Conservation (phyloP, 2,329 filamentous ascomycete genomes). For the Aspergillus chevalieri region DNA sequence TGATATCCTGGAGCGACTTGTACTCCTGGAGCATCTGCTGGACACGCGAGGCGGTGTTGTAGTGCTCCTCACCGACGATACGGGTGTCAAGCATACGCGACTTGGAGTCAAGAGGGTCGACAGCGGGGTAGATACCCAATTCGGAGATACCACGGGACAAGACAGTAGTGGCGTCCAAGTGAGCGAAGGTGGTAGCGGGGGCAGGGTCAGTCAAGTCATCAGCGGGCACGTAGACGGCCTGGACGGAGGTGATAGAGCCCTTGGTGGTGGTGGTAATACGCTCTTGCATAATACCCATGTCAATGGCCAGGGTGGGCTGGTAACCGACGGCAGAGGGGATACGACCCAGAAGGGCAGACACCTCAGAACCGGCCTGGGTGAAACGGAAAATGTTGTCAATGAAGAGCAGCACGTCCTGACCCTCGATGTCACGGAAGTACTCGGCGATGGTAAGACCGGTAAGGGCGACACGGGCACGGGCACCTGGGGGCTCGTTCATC, state of each 20-base stretch:
- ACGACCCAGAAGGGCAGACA: conserved; percentile 98
- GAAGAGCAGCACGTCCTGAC: conserved; percentile 97
- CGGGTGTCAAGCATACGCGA: conserved; percentile 99
- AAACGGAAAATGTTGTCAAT: conserved; percentile 99
- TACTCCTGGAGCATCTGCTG: conserved; percentile 99
- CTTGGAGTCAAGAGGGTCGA: conserved; percentile 99
- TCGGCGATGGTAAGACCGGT: conserved; percentile 68
- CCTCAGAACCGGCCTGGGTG: conserved; percentile 99
- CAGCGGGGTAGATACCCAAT: conserved; percentile 99
- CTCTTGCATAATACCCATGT: conserved; percentile 99
- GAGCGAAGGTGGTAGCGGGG: conserved; percentile 97
- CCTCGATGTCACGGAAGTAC: conserved; percentile 73
- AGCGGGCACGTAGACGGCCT: conserved; percentile 99
- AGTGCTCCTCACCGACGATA: conserved; percentile 97
- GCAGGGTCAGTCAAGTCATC: conserved; percentile 99
- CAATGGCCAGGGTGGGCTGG: conserved; percentile 95
- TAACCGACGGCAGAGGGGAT: conserved; percentile 99
- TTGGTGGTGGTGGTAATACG: conserved; percentile 99
- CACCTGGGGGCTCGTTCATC: conserved; percentile 99
- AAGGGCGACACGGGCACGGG: conserved; percentile 98
- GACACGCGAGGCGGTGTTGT: conserved; percentile 86
- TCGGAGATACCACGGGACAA: conserved; percentile 99
- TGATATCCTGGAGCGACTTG: conserved; percentile 99
- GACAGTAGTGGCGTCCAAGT: conserved; percentile 99
- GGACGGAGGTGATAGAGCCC: conserved; percentile 99